Percentiles rank a stretch among this genome's conserved stretches.
phyloP scores from a whole-genome alignment of 805 yeast species.

The Saturnispora diversa region DNA sequence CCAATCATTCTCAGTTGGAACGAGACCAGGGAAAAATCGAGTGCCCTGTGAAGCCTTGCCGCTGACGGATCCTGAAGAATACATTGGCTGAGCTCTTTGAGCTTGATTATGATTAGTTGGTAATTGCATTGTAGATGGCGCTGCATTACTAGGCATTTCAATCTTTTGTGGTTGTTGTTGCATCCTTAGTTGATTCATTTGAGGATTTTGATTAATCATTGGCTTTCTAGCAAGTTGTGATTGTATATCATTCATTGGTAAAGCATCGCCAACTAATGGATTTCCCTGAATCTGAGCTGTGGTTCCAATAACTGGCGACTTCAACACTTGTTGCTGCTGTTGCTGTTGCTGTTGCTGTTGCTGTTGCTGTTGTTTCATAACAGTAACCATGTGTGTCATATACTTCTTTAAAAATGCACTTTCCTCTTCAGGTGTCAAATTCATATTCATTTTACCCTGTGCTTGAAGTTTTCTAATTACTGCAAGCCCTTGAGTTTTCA shows the following conservation, averaged over 20 bases:
- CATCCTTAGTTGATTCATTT: slow-evolving; percentile 8
- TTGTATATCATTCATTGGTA: not conserved
- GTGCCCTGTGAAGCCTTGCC: slow-evolving; percentile 19
- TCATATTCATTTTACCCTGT: slow-evolving; percentile 27
- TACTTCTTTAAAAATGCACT: slow-evolving; percentile 29
- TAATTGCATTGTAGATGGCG: slow-evolving; percentile 20
- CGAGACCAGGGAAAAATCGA: slow-evolving; percentile 28
- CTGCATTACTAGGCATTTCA: not conserved
- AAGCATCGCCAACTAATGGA: not conserved
- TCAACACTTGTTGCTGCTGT: slow-evolving; percentile 12
- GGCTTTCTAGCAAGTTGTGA: slow-evolving; percentile 11
- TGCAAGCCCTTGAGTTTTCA: slow-evolving; percentile 30
- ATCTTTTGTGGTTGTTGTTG: slow-evolving; percentile 7
- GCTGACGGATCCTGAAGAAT: slow-evolving; percentile 3
- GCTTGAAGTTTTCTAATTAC: slow-evolving; percentile 30
- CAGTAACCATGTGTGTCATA: slow-evolving; percentile 25
- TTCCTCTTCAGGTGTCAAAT: slow-evolving; percentile 30
- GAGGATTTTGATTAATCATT: slow-evolving; percentile 9
- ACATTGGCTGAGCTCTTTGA: slow-evolving; percentile 15
- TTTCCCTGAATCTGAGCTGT: slow-evolving; percentile 3
- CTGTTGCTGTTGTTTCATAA: slow-evolving; percentile 11
- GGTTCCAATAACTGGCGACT: not conserved
- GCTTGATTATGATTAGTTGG: slow-evolving; percentile 30
- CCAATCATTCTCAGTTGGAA: slow-evolving; percentile 54
- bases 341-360: slow-evolving; percentile 18